Conservation (phyloP, 805 yeast genomes). For the Starmera dryadoides region DNA sequence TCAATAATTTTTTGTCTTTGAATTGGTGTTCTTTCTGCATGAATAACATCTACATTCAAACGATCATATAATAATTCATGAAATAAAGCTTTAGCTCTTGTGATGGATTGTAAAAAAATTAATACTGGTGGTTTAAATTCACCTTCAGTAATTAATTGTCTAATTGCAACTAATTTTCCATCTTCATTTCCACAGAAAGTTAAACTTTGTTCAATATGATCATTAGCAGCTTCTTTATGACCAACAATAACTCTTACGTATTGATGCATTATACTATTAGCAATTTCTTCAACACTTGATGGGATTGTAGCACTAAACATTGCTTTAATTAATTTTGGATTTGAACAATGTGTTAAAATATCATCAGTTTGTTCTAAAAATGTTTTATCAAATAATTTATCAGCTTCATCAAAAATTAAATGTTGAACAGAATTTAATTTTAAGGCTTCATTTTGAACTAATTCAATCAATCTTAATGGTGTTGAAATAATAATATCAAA, state of each 20-base stretch:
- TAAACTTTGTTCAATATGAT: constrained; percentile 73
- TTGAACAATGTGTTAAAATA: constrained; percentile 44
- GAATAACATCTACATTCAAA: constrained; percentile 90
- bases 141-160: constrained; percentile 80
- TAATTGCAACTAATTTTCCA: constrained; percentile 87
- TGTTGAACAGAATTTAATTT: constrained; percentile 63
- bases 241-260: constrained; percentile 85
- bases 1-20: constrained; percentile 85
- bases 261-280: constrained; percentile 67
- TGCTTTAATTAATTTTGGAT: constrained; percentile 47
- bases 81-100: constrained; percentile 90
- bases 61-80: constrained; percentile 90
- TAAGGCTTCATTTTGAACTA: constrained; percentile 53
- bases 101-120: constrained; percentile 84
- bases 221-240: constrained; percentile 87
- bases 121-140: constrained; percentile 89
- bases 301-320: constrained; percentile 96
- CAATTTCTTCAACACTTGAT: constrained; percentile 84
- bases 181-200: constrained; percentile 89
- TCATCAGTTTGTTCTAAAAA: constrained; percentile 90
- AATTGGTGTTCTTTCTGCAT: constrained; percentile 84
- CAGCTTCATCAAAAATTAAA: constrained; percentile 92
- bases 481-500: constrained; percentile 82
- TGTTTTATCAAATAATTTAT: constrained; percentile 78
- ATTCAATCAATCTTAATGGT: constrained; percentile 81